These are phyloP conservation scores for Cyclocybe aegerita DNA, from an alignment of 768 basidiomycete genomes.

Conservation along the genomic window DNA sequence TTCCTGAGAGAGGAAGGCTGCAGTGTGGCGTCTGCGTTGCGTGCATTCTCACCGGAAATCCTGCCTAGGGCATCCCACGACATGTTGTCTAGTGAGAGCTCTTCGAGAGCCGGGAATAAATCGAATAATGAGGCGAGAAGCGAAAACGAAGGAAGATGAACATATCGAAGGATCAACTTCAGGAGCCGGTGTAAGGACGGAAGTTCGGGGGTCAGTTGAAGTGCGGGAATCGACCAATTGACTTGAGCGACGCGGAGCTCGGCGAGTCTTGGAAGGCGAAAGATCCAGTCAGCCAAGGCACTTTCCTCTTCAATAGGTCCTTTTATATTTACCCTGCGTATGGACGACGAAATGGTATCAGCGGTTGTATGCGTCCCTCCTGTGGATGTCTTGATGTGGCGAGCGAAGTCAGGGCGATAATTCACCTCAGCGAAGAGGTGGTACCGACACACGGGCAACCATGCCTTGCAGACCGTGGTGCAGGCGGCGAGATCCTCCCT, in stretches of 20 bases:
- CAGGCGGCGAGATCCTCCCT: constrained; percentile 25
- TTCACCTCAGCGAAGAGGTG: constrained; percentile 32
- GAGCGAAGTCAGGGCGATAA: constrained; percentile 25
- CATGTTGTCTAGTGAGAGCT: constrained; percentile 44
- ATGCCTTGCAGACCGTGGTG: constrained; percentile 32
- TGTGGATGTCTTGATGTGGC: constrained; percentile 22
- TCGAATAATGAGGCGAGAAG: constrained; percentile 48
- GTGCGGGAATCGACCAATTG: not conserved
- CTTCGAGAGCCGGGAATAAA: constrained; percentile 51
- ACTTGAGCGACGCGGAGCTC: constrained; percentile 7
- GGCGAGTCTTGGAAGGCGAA: constrained; percentile 6
- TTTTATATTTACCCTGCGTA: constrained; percentile 28
- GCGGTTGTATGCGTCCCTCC: constrained; percentile 16
- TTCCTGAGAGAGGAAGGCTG: constrained; percentile 28
- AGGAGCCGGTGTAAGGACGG: constrained; percentile 45
- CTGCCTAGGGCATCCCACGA: constrained; percentile 44
- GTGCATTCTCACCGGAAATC: constrained; percentile 23
- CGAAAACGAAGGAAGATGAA: constrained; percentile 37
- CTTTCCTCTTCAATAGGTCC: constrained; percentile 8
- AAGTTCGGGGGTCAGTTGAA: not conserved
- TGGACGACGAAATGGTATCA: constrained; percentile 23
- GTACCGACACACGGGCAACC: constrained; percentile 29
- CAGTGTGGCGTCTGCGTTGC: not conserved
- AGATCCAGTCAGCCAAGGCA: not conserved
- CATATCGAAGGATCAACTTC: constrained; percentile 41